Percentiles rank a stretch among this genome's conserved stretches.
These are phyloP conservation scores for Recurvomyces mirabilis DNA, from an alignment of 495 filamentous ascomycete genomes.

Conservation along the genomic window DNA sequence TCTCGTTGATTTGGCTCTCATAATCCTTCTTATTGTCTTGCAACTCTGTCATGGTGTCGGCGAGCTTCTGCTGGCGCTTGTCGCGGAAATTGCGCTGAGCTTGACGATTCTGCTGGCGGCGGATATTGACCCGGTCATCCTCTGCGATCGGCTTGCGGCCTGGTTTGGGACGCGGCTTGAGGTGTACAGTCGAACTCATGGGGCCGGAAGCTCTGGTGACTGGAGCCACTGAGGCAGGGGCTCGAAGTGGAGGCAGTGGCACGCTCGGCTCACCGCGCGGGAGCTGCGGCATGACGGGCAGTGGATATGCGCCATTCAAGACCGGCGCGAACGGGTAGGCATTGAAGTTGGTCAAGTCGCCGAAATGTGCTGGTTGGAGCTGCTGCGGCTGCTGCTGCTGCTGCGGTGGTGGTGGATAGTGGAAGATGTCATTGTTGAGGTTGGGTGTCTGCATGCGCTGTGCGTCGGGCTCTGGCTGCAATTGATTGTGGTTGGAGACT, in stretches of 20 bases:
- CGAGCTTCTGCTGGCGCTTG: constrained; percentile 13
- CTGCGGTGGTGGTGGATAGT: too few species aligned
- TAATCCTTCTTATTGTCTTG: constrained; percentile 7
- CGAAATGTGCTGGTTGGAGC: too few species aligned
- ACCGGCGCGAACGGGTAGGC: too few species aligned
- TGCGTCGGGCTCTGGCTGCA: neutral
- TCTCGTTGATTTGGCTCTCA: constrained; percentile 1
- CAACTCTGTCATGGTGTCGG: constrained; percentile 4
- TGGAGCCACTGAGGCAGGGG: too few species aligned
- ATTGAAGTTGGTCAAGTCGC: too few species aligned
- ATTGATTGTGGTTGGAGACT: neutral
- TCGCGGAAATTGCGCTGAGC: constrained; percentile 89
- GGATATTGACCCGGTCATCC: constrained; percentile 62
- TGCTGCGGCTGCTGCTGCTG: neutral
- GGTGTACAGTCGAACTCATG: constrained; percentile 3
- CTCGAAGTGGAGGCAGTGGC: too few species aligned
- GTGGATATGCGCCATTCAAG: too few species aligned
- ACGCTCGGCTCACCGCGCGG: too few species aligned
- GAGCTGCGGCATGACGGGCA: too few species aligned
- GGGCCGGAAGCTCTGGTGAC: constrained; percentile 5
- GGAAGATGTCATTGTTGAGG: too few species aligned
- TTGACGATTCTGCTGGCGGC: constrained; percentile 87
- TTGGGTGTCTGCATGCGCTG: neutral
- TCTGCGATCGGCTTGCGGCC: constrained; percentile 59
- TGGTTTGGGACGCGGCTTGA: constrained; percentile 37